These are phyloP conservation scores for Podaxis pistillaris DNA, from an alignment of 768 basidiomycete genomes.

Conservation along the genomic window DNA sequence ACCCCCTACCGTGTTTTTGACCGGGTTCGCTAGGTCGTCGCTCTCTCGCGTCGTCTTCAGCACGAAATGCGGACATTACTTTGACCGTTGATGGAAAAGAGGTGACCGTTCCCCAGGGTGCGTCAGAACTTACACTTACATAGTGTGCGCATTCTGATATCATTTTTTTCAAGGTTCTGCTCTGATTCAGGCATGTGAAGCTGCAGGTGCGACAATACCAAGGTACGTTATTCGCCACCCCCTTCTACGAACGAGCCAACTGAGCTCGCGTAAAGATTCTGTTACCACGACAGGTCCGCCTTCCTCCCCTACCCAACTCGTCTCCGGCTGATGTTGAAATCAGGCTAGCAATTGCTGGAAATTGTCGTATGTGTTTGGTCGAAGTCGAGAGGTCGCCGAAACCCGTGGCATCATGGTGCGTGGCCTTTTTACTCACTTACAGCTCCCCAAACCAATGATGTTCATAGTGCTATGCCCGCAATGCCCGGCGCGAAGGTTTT, in stretches of 20 bases:
- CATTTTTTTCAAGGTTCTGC: slow-evolving; percentile 64
- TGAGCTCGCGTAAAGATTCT: slow-evolving; percentile 51
- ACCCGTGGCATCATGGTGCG: slow-evolving; percentile 89
- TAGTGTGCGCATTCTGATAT: background rate
- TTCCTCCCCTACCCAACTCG: background rate
- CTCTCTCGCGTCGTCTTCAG: slow-evolving; percentile 63
- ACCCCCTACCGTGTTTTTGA: slow-evolving; percentile 7
- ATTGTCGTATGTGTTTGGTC: slow-evolving; percentile 99
- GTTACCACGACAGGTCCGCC: slow-evolving; percentile 79
- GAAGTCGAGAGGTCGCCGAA: slow-evolving; percentile 96
- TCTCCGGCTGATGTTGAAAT: slow-evolving; percentile 6
- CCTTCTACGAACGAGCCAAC: slow-evolving; percentile 17
- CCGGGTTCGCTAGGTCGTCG: slow-evolving; percentile 45
- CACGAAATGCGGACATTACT: slow-evolving; percentile 77
- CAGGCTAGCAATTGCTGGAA: slow-evolving; percentile 94
- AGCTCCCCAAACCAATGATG: background rate
- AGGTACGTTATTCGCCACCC: slow-evolving; percentile 43
- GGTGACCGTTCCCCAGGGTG: slow-evolving; percentile 95
- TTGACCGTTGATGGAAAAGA: slow-evolving; percentile 96
- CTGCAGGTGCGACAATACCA: slow-evolving; percentile 79
- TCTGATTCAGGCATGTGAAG: slow-evolving; percentile 95
- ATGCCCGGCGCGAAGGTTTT: slow-evolving; percentile 93
- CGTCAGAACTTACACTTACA: slow-evolving; percentile 25
- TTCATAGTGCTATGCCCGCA: slow-evolving; percentile 87
- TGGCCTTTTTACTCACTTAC: slow-evolving; percentile 1